Percentiles rank a stretch among this genome's conserved stretches.
These are phyloP conservation scores for Laburnicola sp. DNA, from an alignment of 2,329 filamentous ascomycete species.

Conservation along the genomic window DNA sequence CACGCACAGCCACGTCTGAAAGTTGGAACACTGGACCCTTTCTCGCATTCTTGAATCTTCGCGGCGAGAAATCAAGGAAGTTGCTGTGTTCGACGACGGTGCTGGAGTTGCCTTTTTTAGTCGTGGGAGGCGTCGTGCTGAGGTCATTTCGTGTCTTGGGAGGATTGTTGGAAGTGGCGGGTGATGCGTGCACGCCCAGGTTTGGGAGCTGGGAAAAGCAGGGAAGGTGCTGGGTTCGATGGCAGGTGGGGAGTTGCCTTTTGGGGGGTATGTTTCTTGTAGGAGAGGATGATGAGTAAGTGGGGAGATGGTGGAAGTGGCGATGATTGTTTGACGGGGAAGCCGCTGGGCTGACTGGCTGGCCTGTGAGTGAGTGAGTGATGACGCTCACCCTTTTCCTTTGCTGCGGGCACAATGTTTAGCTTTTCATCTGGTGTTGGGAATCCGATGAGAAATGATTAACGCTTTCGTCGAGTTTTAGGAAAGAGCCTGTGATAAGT, in stretches of 20 bases:
- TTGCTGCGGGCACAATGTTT: too few species aligned
- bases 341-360: too few species aligned
- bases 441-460: too few species aligned
- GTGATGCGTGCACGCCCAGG: too few species aligned
- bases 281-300: not conserved
- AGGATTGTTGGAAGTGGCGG: not conserved
- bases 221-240: not conserved
- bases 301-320: not conserved
- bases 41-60: not conserved
- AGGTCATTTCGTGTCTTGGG: too few species aligned
- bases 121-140: not conserved
- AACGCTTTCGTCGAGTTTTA: too few species aligned
- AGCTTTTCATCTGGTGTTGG: too few species aligned
- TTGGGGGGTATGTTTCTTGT: not conserved
- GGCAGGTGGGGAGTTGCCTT: not conserved
- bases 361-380: not conserved
- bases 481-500: too few species aligned
- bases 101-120: not conserved
- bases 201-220: not conserved
- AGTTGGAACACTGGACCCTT: not conserved
- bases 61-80: not conserved
- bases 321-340: too few species aligned
- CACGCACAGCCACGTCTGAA: not conserved
- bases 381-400: too few species aligned
- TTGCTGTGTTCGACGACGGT: not conserved